Percentiles rank a stretch among this genome's conserved stretches.
Conservation (phyloP, 2,329 filamentous ascomycete genomes). For the Aspergillus unguis region DNA sequence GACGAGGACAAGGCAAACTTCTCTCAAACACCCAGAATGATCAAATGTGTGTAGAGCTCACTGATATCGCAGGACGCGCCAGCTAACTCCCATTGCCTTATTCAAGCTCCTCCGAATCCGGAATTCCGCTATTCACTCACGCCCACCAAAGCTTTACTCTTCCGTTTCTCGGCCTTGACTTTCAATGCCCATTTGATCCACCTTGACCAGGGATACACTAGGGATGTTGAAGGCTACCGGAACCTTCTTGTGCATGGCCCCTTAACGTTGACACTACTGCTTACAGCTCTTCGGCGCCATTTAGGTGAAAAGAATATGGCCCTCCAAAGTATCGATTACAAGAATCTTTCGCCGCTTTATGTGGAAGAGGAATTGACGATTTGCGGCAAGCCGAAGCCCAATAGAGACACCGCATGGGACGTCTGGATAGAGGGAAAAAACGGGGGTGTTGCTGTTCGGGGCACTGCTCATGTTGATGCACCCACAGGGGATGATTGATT, state of each 20-base stretch:
- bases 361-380: slow-evolving; percentile 67
- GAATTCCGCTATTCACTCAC: slow-evolving; percentile 58
- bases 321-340: slow-evolving; percentile 66
- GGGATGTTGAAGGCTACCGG: slow-evolving; percentile 68
- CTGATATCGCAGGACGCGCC: slow-evolving; percentile 7
- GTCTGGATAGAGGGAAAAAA: slow-evolving; percentile 63
- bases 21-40: slow-evolving; percentile 23
- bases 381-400: slow-evolving; percentile 57
- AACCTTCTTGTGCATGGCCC: slow-evolving; percentile 84
- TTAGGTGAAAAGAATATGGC: slow-evolving; percentile 34
- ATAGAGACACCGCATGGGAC: slow-evolving; percentile 50
- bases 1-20: slow-evolving; percentile 24
- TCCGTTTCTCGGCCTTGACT: slow-evolving; percentile 85
- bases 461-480: slow-evolving; percentile 37
- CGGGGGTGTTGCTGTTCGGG: slow-evolving; percentile 64
- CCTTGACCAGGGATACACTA: slow-evolving; percentile 69
- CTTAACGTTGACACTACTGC: slow-evolving; percentile 71
- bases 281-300: slow-evolving; percentile 63
- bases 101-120: slow-evolving; percentile 48
- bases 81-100: slow-evolving; percentile 20
- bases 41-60: slow-evolving; percentile 35
- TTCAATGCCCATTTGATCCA: slow-evolving; percentile 94
- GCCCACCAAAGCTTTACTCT: slow-evolving; percentile 70
- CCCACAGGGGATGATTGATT: background rate
- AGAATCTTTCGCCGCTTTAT: slow-evolving; percentile 78